Evolutionary conservation across 228 moss, liverwort and hornwort genomes (phyloP).

Genomic region (Sphagnum fallax): DNA sequence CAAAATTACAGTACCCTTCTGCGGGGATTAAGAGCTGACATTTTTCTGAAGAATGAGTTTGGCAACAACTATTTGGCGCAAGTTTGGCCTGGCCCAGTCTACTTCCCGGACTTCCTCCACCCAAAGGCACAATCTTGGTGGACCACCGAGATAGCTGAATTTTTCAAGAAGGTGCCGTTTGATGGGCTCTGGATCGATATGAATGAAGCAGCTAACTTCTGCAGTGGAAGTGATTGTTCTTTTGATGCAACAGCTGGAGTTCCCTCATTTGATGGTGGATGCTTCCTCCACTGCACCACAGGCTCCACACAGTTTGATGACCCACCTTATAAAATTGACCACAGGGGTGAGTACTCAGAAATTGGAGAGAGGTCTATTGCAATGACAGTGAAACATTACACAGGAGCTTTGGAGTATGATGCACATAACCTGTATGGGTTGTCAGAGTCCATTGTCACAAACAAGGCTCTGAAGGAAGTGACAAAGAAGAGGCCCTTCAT

Average conservation of each 20-base stretch:
- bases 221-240: constrained; percentile 33
- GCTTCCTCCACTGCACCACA: constrained; percentile 26
- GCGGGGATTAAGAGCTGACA: constrained; percentile 35
- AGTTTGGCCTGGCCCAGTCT: constrained; percentile 57
- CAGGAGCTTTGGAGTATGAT: constrained; percentile 47
- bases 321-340: constrained; percentile 40
- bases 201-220: constrained; percentile 63
- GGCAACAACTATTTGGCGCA: constrained; percentile 52
- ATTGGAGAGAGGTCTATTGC: constrained; percentile 41
- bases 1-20: constrained; percentile 30
- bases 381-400: constrained; percentile 46
- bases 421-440: constrained; percentile 52
- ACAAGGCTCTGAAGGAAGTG: constrained; percentile 23
- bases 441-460: constrained; percentile 26
- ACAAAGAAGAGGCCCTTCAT: constrained; percentile 52
- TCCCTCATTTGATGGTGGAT: constrained; percentile 6
- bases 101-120: constrained; percentile 47
- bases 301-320: constrained; percentile 31
- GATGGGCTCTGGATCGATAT: constrained; percentile 62
- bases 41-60: constrained; percentile 49
- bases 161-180: constrained; percentile 38
- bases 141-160: constrained; percentile 33
- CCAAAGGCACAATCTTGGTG: constrained; percentile 46
- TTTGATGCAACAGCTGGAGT: constrained; percentile 16
- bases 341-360: constrained; percentile 20